Evolutionary conservation across 2,329 filamentous ascomycete genomes (phyloP).

Genomic region (Colletotrichum orchidophilum): DNA sequence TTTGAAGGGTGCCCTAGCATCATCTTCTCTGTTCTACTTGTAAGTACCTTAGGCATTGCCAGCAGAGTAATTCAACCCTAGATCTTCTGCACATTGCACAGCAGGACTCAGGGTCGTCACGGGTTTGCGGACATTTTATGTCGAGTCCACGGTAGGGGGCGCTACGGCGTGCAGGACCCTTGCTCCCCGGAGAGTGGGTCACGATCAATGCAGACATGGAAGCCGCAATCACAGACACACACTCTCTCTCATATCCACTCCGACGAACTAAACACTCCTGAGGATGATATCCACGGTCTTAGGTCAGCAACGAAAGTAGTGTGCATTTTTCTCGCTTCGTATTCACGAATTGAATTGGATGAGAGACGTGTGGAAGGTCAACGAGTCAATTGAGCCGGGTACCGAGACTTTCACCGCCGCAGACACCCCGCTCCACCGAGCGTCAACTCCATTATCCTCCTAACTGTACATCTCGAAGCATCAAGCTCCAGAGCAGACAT

Average conservation of each 20-base stretch:
- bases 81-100: too few relatives aligned
- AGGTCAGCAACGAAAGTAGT: too few relatives aligned
- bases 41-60: too few relatives aligned
- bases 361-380: neutral
- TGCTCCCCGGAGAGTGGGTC: constrained; percentile 17
- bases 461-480: constrained; percentile 15
- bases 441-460: neutral
- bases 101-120: neutral
- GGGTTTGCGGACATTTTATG: neutral
- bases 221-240: neutral
- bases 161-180: neutral
- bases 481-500: constrained; percentile 32
- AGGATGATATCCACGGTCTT: neutral
- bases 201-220: constrained; percentile 20
- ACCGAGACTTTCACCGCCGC: constrained; percentile 15
- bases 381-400: constrained; percentile 15
- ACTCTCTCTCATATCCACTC: neutral
- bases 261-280: neutral
- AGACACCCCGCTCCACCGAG: neutral
- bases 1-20: neutral
- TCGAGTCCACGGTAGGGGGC: neutral
- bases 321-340: neutral
- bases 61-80: too few relatives aligned
- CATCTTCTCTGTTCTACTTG: too few relatives aligned
- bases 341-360: neutral